These are phyloP conservation scores for Westerdykella sp. DNA, from an alignment of 2,329 filamentous ascomycete species.

Conservation along the genomic window DNA sequence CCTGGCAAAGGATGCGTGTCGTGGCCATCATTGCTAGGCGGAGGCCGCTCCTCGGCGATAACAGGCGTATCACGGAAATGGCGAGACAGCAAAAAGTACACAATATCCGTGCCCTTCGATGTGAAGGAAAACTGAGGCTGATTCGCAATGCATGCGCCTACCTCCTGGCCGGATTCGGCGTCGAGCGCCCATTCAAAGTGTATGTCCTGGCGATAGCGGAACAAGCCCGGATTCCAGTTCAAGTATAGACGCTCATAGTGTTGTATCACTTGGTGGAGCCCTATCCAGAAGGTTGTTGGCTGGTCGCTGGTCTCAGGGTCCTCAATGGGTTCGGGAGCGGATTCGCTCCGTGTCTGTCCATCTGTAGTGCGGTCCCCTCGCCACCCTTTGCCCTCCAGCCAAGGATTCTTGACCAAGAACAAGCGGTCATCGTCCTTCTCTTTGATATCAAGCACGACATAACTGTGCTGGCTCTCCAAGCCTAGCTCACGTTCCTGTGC, in stretches of 20 bases:
- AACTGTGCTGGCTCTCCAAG: constrained; percentile 85
- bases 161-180: constrained; percentile 28
- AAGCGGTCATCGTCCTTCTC: constrained; percentile 58
- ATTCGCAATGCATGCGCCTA: constrained; percentile 65
- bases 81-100: constrained; percentile 81
- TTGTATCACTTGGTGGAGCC: constrained; percentile 77
- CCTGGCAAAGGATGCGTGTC: constrained; percentile 25
- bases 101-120: constrained; percentile 50
- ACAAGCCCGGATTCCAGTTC: constrained; percentile 91
- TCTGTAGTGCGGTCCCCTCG: constrained; percentile 40
- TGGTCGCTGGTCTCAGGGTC: constrained; percentile 8
- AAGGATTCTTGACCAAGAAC: constrained; percentile 90
- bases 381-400: constrained; percentile 77
- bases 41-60: not conserved
- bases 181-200: constrained; percentile 79
- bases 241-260: constrained; percentile 95
- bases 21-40: constrained; percentile 29
- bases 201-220: constrained; percentile 74
- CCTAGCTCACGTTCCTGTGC: constrained; percentile 76
- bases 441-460: constrained; percentile 77
- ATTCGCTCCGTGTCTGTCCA: constrained; percentile 2
- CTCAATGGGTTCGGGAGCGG: not conserved
- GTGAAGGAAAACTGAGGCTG: constrained; percentile 57
- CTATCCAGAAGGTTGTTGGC: constrained; percentile 90
- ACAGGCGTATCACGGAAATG: constrained; percentile 62